These are phyloP conservation scores for Thalassiosira livingstoniorum DNA, from an alignment of 352 stramenopile species.

Conservation along the genomic window DNA sequence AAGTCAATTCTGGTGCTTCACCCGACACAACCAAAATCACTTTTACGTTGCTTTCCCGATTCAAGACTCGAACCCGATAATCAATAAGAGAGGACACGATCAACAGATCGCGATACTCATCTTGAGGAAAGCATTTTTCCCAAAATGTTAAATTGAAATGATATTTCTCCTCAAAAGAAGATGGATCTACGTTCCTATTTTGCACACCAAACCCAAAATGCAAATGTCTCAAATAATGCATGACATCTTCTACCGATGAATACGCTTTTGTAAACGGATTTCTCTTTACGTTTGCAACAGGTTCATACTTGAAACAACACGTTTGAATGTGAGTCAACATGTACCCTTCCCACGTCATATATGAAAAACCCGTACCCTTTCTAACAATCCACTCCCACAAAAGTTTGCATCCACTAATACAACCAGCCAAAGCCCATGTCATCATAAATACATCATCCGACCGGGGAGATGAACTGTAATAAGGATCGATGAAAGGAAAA, in stretches of 20 bases:
- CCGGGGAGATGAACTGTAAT: conserved; percentile 1
- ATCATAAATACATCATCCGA: conserved; percentile 33
- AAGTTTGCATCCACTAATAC: conserved; percentile 28
- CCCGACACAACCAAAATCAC: neutral
- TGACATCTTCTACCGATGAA: neutral
- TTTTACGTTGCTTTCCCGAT: too few relatives aligned
- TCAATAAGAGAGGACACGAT: too few relatives aligned
- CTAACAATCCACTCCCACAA: conserved; percentile 27
- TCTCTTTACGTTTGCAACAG: conserved; percentile 1
- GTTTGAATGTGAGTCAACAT: conserved; percentile 34
- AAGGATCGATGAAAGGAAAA: conserved; percentile 18
- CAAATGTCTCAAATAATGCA: too few relatives aligned
- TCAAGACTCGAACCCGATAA: too few relatives aligned
- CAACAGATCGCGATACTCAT: too few relatives aligned
- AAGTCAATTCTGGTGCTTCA: neutral
- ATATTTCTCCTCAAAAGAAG: neutral
- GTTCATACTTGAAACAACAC: conserved; percentile 27
- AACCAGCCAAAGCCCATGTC: conserved; percentile 28
- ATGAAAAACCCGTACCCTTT: conserved; percentile 4
- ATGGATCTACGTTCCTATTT: conserved; percentile 5
- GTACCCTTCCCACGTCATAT: conserved; percentile 28
- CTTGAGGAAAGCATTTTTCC: too few relatives aligned
- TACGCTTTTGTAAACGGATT: conserved; percentile 29
- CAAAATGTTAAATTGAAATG: neutral
- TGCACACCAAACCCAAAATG: neutral